These are phyloP conservation scores for Citrullus colocynthis DNA, from an alignment of 306 rosid genomes.

Conservation along the genomic window DNA sequence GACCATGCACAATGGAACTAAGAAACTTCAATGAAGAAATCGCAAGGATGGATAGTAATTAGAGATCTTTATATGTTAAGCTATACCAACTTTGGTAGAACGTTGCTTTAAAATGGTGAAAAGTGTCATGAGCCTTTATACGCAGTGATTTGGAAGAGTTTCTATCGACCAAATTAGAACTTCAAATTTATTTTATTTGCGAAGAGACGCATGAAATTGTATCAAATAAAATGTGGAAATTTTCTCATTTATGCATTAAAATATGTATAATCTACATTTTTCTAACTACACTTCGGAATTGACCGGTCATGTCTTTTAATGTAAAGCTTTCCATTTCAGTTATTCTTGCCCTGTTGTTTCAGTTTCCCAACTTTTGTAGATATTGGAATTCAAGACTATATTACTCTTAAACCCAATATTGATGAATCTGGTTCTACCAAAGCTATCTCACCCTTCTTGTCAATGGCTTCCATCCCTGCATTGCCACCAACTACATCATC, in stretches of 20 bases:
- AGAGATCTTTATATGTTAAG: too few species aligned
- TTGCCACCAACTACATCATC: background rate
- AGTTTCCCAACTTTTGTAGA: background rate
- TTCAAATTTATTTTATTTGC: background rate
- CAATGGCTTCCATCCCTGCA: background rate
- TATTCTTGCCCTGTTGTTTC: background rate
- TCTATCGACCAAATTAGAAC: too few species aligned
- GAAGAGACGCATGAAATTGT: background rate
- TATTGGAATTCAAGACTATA: background rate
- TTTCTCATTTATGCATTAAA: background rate
- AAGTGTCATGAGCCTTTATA: too few species aligned
- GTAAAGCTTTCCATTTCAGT: background rate
- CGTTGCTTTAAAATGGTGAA: too few species aligned
- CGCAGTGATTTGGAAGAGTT: too few species aligned
- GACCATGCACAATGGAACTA: too few species aligned
- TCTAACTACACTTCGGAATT: background rate
- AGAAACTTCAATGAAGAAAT: too few species aligned
- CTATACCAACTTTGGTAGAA: too few species aligned
- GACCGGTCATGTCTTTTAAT: background rate
- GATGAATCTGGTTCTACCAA: background rate
- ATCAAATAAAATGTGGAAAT: background rate
- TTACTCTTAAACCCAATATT: background rate
- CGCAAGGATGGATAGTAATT: too few species aligned
- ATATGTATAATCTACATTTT: background rate
- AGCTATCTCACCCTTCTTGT: background rate